A percentile compares a stretch with the other conserved stretches of the same genome.
phyloP scores from a whole-genome alignment of 352 stramenopile species.

The Pythium pyrilobum region DNA sequence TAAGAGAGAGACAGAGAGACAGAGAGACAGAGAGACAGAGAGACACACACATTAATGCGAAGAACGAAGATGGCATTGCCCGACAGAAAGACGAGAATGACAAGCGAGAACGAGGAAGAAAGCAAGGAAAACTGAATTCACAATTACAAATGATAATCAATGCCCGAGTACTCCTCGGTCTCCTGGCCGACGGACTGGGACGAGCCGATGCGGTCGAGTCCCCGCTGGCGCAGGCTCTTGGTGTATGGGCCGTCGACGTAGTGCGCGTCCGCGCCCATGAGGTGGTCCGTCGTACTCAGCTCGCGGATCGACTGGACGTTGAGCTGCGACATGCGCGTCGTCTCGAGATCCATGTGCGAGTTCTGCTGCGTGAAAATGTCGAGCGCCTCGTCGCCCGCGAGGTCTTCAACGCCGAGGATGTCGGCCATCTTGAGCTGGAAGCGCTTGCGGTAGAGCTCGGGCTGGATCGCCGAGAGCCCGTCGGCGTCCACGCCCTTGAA shows the following conservation, averaged over 20 bases:
- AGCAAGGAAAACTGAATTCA: background rate
- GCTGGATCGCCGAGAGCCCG: slow-evolving; percentile 78
- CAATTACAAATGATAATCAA: slow-evolving; percentile 80
- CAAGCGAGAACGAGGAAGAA: too few relatives aligned
- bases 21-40: too few relatives aligned
- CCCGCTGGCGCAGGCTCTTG: slow-evolving; percentile 44
- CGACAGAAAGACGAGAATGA: too few relatives aligned
- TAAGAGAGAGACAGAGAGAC: too few relatives aligned
- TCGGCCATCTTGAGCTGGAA: slow-evolving; percentile 87
- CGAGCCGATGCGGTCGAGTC: slow-evolving; percentile 36
- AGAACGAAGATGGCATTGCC: too few relatives aligned
- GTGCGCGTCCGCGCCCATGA: slow-evolving; percentile 58
- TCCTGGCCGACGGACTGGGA: slow-evolving; percentile 72
- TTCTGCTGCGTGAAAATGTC: slow-evolving; percentile 79
- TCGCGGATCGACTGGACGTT: slow-evolving; percentile 68
- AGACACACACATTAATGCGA: too few relatives aligned
- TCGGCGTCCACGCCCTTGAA: slow-evolving; percentile 78
- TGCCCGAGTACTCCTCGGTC: slow-evolving; percentile 78
- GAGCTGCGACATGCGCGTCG: slow-evolving; percentile 44
- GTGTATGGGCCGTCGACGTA: slow-evolving; percentile 40
- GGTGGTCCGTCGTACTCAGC: slow-evolving; percentile 57
- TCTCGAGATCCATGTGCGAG: slow-evolving; percentile 86
- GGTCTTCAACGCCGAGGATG: slow-evolving; percentile 76
- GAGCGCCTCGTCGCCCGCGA: slow-evolving; percentile 36
- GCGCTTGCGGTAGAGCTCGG: slow-evolving; percentile 77